A percentile compares a stretch with the other conserved stretches of the same genome.
These are phyloP conservation scores for Westerdykella ornata DNA, from an alignment of 2,329 filamentous ascomycete species.

Conservation along the genomic window DNA sequence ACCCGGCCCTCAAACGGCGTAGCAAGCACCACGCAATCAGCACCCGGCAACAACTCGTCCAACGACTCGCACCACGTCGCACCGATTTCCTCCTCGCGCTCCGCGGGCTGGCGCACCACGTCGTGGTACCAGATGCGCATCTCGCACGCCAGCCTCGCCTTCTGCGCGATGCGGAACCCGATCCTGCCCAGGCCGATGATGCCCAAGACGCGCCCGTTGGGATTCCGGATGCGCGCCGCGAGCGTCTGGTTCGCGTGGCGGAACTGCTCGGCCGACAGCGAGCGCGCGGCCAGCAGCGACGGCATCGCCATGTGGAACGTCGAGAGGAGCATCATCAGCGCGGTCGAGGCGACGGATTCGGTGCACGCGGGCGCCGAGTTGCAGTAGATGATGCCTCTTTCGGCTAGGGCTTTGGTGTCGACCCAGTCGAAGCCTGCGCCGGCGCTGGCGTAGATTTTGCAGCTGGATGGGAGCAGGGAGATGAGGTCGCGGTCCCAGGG, in stretches of 20 bases:
- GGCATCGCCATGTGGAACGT: slow-evolving; percentile 63
- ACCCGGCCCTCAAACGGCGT: slow-evolving; percentile 49
- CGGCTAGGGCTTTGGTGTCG: slow-evolving; percentile 54
- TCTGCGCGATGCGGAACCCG: slow-evolving; percentile 48
- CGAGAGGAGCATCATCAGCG: slow-evolving; percentile 61
- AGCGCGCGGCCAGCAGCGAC: slow-evolving; percentile 53
- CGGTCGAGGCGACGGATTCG: slow-evolving; percentile 67
- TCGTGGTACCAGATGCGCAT: slow-evolving; percentile 64
- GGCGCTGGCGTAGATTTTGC: slow-evolving; percentile 54
- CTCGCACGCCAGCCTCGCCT: slow-evolving; percentile 53
- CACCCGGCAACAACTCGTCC: slow-evolving; percentile 45
- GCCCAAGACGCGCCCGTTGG: slow-evolving; percentile 54
- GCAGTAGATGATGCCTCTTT: slow-evolving; percentile 61
- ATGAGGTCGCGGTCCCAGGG: slow-evolving; percentile 57
- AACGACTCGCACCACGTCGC: slow-evolving; percentile 50
- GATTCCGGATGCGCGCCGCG: slow-evolving; percentile 57
- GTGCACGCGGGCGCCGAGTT: slow-evolving; percentile 64
- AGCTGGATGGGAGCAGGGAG: slow-evolving; percentile 46
- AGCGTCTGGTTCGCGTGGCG: slow-evolving; percentile 54
- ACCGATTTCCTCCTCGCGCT: slow-evolving; percentile 44
- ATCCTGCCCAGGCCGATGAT: slow-evolving; percentile 63
- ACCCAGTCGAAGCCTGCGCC: slow-evolving; percentile 60
- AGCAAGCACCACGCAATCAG: slow-evolving; percentile 58
- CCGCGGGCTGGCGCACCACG: slow-evolving; percentile 44
- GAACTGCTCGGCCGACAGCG: slow-evolving; percentile 44